Evolutionary conservation across 768 basidiomycete species (phyloP).

Genomic region (Leucosporidium yakuticum): DNA sequence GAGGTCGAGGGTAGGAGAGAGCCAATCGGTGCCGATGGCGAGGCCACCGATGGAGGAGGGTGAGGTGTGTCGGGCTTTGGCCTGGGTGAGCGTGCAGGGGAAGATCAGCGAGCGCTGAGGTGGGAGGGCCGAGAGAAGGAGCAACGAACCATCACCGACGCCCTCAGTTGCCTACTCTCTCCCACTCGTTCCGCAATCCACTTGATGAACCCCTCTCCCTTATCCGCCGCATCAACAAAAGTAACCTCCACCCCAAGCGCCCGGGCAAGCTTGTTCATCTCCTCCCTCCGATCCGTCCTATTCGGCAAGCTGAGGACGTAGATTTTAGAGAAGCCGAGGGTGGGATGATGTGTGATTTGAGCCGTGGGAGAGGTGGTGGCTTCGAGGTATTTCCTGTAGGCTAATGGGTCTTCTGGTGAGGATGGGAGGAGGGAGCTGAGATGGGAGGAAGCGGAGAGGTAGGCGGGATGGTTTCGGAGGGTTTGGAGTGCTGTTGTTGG

Average conservation of each 20-base stretch:
- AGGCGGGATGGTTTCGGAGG: too few relatives aligned
- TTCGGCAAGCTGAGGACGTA: conserved; percentile 38
- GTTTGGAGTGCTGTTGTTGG: too few relatives aligned
- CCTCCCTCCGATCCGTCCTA: conserved; percentile 35
- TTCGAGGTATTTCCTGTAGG: conserved; percentile 31
- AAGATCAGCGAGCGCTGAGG: neutral
- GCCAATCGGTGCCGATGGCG: conserved; percentile 32
- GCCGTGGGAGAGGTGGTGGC: conserved; percentile 14
- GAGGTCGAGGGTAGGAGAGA: conserved; percentile 5
- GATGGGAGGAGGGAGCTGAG: too few relatives aligned
- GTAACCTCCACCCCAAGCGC: conserved; percentile 38
- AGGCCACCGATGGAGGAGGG: conserved; percentile 22
- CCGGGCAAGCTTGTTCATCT: conserved; percentile 36
- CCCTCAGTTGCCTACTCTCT: conserved; percentile 15
- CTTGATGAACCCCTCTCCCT: conserved; percentile 32
- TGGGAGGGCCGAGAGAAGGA: neutral
- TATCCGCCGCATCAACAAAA: conserved; percentile 39
- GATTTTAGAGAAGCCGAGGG: conserved; percentile 38
- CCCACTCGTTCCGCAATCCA: conserved; percentile 39
- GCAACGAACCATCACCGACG: neutral
- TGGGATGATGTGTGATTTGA: conserved; percentile 30
- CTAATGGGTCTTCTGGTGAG: too few relatives aligned
- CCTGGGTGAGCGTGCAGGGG: neutral
- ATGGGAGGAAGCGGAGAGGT: too few relatives aligned
- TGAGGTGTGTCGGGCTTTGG: conserved; percentile 2